Conservation (phyloP, 495 filamentous ascomycete genomes). For the Podospora appendiculata region DNA sequence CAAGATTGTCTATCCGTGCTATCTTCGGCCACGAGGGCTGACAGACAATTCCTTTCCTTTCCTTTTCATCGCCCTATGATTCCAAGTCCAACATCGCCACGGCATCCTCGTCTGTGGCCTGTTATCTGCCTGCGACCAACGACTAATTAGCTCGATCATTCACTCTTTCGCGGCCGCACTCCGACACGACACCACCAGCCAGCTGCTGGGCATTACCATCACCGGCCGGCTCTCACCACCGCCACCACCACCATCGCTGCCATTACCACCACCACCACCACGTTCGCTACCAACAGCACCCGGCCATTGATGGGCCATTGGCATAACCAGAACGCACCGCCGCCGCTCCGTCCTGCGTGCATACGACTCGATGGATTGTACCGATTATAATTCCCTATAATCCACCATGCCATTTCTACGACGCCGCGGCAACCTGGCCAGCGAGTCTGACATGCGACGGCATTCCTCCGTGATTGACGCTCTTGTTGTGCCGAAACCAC, state of each 20-base stretch:
- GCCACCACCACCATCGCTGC: not conserved
- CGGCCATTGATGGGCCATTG: conserved; percentile 1
- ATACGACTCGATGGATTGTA: conserved; percentile 33
- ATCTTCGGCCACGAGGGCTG: not conserved
- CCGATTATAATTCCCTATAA: conserved; percentile 27
- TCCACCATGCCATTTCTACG: conserved; percentile 41
- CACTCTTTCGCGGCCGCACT: not conserved
- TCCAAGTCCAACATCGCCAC: not conserved
- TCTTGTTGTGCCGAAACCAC: conserved; percentile 22
- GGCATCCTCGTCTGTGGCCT: not conserved
- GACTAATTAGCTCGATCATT: too few relatives aligned
- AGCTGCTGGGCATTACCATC: not conserved
- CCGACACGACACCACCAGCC: not conserved
- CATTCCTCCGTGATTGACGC: conserved; percentile 29
- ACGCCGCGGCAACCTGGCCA: conserved; percentile 41
- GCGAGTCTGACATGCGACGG: conserved; percentile 42
- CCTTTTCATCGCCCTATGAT: not conserved
- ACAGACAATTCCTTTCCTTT: not conserved
- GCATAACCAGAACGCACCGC: not conserved
- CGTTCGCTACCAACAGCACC: not conserved
- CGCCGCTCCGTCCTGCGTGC: not conserved
- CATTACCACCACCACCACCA: not conserved
- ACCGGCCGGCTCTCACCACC: not conserved
- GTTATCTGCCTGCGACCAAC: not conserved
- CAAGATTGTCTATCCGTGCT: too few relatives aligned